Evolutionary conservation across 139 green algal genomes (phyloP).

Genomic region (Trebouxia sp.): DNA sequence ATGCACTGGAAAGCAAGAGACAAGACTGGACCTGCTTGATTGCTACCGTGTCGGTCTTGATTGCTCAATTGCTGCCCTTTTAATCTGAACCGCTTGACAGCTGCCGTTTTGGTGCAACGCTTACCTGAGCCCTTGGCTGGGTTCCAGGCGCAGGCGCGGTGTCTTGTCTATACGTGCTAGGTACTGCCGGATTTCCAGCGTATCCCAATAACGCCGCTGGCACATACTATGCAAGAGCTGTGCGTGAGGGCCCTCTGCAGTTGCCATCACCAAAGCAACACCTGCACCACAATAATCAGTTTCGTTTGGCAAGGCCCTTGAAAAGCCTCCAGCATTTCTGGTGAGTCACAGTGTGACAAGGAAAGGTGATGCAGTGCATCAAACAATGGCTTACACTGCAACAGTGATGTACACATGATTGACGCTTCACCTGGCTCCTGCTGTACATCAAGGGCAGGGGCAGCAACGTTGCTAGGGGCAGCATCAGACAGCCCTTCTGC

Average conservation of each 20-base stretch:
- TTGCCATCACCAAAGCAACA: slow-evolving; percentile 11
- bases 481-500: not conserved
- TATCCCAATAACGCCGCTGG: slow-evolving; percentile 16
- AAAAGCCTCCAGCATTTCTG: no score
- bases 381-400: no score
- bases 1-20: no score
- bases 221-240: slow-evolving; percentile 15
- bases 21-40: no score
- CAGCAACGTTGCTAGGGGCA: no score
- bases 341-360: no score
- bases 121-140: not conserved
- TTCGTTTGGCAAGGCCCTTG: not conserved
- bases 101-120: no score
- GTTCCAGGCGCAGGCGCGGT: not conserved
- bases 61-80: no score
- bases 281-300: not conserved
- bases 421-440: slow-evolving; percentile 12
- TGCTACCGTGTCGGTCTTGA: no score
- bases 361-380: no score
- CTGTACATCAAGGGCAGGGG: not conserved
- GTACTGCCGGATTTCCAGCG: slow-evolving; percentile 7
- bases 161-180: slow-evolving; percentile 11
- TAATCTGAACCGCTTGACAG: no score
- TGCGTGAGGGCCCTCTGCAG: not conserved
- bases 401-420: no score